Percentiles rank a stretch among this genome's conserved stretches.
These are phyloP conservation scores for Lactarius deliciosus DNA, from an alignment of 768 basidiomycete species.

Conservation along the genomic window DNA sequence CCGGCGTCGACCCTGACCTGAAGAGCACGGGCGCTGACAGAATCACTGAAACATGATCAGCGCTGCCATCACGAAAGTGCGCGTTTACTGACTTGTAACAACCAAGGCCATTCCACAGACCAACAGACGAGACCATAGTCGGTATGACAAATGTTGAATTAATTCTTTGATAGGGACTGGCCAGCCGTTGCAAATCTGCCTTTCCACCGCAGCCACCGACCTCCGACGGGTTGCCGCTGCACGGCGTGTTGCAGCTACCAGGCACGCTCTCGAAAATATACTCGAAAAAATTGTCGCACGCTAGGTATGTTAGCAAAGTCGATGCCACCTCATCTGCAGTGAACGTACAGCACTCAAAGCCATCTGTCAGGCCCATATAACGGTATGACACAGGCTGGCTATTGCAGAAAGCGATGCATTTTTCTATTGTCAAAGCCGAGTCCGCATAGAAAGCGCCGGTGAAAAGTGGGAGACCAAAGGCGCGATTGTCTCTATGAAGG, in stretches of 20 bases:
- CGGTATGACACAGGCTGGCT: constrained; percentile 42
- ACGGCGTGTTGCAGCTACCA: too few relatives aligned
- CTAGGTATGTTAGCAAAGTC: neutral
- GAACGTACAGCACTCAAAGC: constrained; percentile 53
- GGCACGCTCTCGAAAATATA: too few relatives aligned
- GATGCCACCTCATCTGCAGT: neutral
- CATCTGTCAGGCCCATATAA: constrained; percentile 69
- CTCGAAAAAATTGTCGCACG: constrained; percentile 8
- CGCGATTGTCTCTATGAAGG: neutral
- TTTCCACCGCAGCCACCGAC: constrained; percentile 54
- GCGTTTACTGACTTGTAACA: constrained; percentile 57
- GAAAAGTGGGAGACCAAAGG: constrained; percentile 40
- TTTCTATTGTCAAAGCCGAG: constrained; percentile 56
- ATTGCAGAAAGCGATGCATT: constrained; percentile 46
- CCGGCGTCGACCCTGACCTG: constrained; percentile 36
- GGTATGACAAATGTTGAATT: constrained; percentile 37
- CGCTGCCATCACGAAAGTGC: neutral
- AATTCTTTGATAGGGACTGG: constrained; percentile 54
- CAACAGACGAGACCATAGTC: constrained; percentile 51
- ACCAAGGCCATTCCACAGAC: constrained; percentile 65
- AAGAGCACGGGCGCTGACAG: constrained; percentile 22
- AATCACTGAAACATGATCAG: neutral
- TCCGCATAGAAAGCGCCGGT: constrained; percentile 43
- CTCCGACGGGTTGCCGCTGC: constrained; percentile 50
- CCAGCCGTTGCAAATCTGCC: constrained; percentile 33